Conservation (phyloP, 2,329 filamentous ascomycete species). For the Ambrosiella cleistominuta region DNA sequence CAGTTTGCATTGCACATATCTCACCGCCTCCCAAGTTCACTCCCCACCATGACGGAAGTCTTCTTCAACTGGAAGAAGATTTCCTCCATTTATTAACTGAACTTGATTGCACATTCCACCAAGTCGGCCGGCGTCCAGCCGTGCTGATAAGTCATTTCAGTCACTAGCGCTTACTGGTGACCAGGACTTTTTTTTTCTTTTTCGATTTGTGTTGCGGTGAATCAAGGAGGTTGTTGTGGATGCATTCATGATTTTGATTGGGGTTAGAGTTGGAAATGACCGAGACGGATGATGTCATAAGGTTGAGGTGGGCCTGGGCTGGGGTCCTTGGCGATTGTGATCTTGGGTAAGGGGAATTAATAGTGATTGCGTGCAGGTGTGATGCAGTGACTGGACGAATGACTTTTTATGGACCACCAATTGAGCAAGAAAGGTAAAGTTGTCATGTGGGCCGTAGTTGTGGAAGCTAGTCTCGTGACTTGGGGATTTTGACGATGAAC, state of each 20-base stretch:
- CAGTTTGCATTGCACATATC: neutral
- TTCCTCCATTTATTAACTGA: neutral
- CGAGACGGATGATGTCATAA: neutral
- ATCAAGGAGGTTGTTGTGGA: neutral
- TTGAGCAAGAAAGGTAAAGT: neutral
- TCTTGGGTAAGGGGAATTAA: neutral
- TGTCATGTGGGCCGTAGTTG: neutral
- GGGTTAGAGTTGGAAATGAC: neutral
- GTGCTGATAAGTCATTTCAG: too few species aligned
- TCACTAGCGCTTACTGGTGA: too few species aligned
- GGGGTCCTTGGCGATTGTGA: neutral
- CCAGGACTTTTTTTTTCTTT: too few species aligned
- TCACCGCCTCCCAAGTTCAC: neutral
- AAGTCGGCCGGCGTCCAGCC: too few species aligned
- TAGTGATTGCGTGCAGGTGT: neutral
- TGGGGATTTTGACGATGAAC: neutral
- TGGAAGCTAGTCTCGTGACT: neutral
- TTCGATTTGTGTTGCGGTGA: too few species aligned
- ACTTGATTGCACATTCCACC: too few species aligned
- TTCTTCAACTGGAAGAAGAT: neutral
- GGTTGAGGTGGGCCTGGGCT: neutral
- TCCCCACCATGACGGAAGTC: neutral
- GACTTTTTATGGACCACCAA: neutral
- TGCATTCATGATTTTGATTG: neutral
- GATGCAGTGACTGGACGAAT: neutral